phyloP scores from a whole-genome alignment of 2,329 filamentous ascomycete genomes.

The Cercospora sojina region DNA sequence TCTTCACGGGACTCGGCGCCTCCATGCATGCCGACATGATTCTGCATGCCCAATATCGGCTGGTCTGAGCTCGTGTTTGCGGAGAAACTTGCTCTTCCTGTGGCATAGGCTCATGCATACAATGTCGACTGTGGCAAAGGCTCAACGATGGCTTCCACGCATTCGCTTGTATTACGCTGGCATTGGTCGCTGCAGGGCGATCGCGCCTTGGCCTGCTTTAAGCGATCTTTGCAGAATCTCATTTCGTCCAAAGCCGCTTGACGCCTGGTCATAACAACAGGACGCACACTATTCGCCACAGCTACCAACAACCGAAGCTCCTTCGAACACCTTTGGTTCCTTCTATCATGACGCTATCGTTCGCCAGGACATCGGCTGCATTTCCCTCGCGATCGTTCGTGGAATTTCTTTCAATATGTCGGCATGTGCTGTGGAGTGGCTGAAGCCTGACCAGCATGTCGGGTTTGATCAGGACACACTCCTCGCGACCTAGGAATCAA shows the following conservation, averaged over 20 bases:
- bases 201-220: not conserved
- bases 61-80: not conserved
- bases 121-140: not conserved
- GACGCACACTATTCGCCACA: not conserved
- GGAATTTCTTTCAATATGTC: slow-evolving; percentile 11
- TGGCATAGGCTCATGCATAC: not conserved
- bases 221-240: not conserved
- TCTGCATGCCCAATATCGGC: not conserved
- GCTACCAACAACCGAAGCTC: not conserved
- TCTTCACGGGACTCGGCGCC: not conserved
- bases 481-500: slow-evolving; percentile 16
- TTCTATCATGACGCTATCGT: not conserved
- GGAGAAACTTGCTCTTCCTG: not conserved
- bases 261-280: not conserved
- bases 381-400: not conserved
- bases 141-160: not conserved
- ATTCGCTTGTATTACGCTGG: not conserved
- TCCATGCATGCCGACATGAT: not conserved
- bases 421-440: slow-evolving; percentile 10
- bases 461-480: slow-evolving; percentile 22
- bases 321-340: not conserved
- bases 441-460: slow-evolving; percentile 17
- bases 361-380: not conserved
- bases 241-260: not conserved
- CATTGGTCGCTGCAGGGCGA: not conserved